Conservation (phyloP, 2,329 filamentous ascomycete species). For the Monosporascus sp. region DNA sequence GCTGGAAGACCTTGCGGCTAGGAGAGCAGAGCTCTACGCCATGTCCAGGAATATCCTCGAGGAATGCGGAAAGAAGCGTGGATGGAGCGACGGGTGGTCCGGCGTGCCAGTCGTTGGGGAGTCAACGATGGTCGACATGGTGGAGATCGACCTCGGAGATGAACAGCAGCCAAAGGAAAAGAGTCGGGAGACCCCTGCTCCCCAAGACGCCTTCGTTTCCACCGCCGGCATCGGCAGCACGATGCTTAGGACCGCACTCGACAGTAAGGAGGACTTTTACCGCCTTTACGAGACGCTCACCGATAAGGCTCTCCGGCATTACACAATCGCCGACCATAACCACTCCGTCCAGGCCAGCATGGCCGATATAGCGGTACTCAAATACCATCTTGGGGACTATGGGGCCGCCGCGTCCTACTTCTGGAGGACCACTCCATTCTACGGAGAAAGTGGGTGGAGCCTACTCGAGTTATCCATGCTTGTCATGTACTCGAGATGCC, state of each 20-base stretch:
- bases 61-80: constrained; percentile 61
- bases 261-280: constrained; percentile 59
- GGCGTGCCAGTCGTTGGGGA: constrained; percentile 48
- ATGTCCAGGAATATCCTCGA: constrained; percentile 77
- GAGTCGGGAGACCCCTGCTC: constrained; percentile 8
- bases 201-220: constrained; percentile 15
- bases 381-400: constrained; percentile 71
- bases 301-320: constrained; percentile 77
- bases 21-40: constrained; percentile 74
- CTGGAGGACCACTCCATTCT: constrained; percentile 70
- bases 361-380: constrained; percentile 80
- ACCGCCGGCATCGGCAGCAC: constrained; percentile 47
- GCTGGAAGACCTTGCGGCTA: constrained; percentile 74
- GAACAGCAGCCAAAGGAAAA: constrained; percentile 28
- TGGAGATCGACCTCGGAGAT: constrained; percentile 51
- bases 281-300: constrained; percentile 71
- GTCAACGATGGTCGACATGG: constrained; percentile 41
- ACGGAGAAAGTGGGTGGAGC: constrained; percentile 72
- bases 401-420: constrained; percentile 71
- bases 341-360: constrained; percentile 73
- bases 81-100: constrained; percentile 75
- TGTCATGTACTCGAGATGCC: constrained; percentile 76
- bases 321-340: constrained; percentile 69
- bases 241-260: constrained; percentile 55
- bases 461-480: constrained; percentile 77